Percentiles rank a stretch among this genome's conserved stretches.
Evolutionary conservation across 2,329 filamentous ascomycete genomes (phyloP).

Genomic region (Ceratocystis lukuohia): DNA sequence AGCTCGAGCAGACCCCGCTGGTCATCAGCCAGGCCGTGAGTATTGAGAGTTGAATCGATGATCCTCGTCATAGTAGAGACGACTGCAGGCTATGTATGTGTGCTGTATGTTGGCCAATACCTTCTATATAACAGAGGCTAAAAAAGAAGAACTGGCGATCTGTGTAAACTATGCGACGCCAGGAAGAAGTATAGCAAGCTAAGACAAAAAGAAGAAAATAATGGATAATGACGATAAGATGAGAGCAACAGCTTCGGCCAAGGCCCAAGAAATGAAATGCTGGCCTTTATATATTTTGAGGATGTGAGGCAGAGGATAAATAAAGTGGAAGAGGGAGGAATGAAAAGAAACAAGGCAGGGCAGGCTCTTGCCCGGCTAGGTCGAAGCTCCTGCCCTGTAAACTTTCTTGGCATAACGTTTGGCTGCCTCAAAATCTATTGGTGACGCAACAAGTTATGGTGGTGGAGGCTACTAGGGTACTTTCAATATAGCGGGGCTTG

Average conservation of each 20-base stretch:
- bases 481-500: too few relatives aligned
- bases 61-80: slow-evolving; percentile 18
- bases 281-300: slow-evolving; percentile 7
- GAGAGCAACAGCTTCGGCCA: background rate
- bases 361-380: background rate
- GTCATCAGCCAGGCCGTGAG: slow-evolving; percentile 38
- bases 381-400: background rate
- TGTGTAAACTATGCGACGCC: background rate
- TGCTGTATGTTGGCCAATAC: background rate
- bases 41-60: slow-evolving; percentile 37
- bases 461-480: background rate
- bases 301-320: background rate
- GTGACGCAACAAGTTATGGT: background rate
- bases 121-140: background rate
- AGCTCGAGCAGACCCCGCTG: slow-evolving; percentile 45
- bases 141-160: background rate
- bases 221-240: slow-evolving; percentile 1
- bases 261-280: background rate
- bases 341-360: background rate
- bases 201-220: background rate
- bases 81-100: background rate
- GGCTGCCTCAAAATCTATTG: background rate
- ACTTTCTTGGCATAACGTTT: background rate
- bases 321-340: background rate
- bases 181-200: background rate